These are phyloP conservation scores for Lichtheimia ramosa DNA, from an alignment of 371 early-diverging fungal species.

Conservation along the genomic window DNA sequence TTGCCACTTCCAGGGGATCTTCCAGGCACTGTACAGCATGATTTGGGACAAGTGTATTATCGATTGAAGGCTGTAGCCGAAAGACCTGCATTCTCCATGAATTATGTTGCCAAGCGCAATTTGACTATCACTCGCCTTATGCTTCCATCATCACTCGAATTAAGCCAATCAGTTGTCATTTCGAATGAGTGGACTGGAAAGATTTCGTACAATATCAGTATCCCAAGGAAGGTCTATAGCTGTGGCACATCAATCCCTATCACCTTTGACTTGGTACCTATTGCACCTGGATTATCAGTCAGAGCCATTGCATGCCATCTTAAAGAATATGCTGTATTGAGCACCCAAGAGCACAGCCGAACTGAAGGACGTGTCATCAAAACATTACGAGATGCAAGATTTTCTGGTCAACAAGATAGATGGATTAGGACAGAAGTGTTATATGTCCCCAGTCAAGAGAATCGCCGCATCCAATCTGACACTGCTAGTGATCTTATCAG, in stretches of 20 bases:
- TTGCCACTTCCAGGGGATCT: constrained; percentile 50
- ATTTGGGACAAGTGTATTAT: constrained; percentile 39
- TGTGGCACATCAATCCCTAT: constrained; percentile 37
- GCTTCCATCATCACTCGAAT: constrained; percentile 37
- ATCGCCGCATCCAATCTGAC: constrained; percentile 23
- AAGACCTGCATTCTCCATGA: constrained; percentile 43
- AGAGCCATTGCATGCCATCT: constrained; percentile 32
- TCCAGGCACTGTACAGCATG: constrained; percentile 43
- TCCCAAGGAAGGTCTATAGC: constrained; percentile 40
- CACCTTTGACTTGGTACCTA: constrained; percentile 38
- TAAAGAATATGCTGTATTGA: constrained; percentile 39
- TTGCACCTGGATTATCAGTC: constrained; percentile 31
- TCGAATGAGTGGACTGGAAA: constrained; percentile 48
- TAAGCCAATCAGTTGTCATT: constrained; percentile 36
- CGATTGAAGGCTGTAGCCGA: constrained; percentile 44
- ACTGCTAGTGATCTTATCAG: constrained; percentile 33
- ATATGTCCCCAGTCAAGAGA: constrained; percentile 13
- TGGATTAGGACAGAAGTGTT: constrained; percentile 36
- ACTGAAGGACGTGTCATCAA: constrained; percentile 35
- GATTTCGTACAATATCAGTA: constrained; percentile 44
- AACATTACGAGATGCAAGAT: constrained; percentile 29
- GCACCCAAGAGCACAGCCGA: constrained; percentile 28
- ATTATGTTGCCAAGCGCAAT: constrained; percentile 29
- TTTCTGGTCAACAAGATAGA: constrained; percentile 10
- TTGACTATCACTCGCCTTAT: constrained; percentile 33